phyloP scores from a whole-genome alignment of 352 stramenopile species.

The Saprolegnia parasitica region DNA sequence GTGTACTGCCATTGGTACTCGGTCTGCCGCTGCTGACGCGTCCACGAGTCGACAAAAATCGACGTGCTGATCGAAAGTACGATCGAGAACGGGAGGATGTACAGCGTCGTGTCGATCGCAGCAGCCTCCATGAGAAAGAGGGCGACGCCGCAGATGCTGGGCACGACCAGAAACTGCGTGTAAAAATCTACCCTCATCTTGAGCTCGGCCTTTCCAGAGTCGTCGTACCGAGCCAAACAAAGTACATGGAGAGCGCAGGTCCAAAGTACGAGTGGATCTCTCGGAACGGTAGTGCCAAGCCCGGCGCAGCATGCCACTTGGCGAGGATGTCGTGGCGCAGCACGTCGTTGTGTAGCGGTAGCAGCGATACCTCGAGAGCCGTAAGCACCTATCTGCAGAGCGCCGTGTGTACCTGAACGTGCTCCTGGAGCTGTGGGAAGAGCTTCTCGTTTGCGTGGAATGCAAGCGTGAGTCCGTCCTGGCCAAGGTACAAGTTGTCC shows the following conservation, averaged over 20 bases:
- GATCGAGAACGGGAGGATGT: conserved; percentile 42
- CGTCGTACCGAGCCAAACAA: conserved; percentile 33
- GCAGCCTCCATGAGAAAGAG: conserved; percentile 42
- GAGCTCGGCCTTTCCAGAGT: background rate
- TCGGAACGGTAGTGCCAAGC: conserved; percentile 37
- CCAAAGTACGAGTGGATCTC: conserved; percentile 65
- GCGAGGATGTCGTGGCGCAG: conserved; percentile 41
- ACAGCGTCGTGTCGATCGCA: conserved; percentile 39
- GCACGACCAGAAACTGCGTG: conserved; percentile 63
- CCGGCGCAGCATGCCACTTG: conserved; percentile 40
- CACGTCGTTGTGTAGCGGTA: conserved; percentile 57
- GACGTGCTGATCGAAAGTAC: conserved; percentile 54
- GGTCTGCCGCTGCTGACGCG: conserved; percentile 43
- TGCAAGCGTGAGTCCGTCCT: conserved; percentile 31
- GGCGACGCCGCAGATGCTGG: conserved; percentile 45
- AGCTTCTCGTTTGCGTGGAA: conserved; percentile 43
- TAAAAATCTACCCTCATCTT: conserved; percentile 69
- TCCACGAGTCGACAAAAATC: conserved; percentile 56
- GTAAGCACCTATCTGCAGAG: background rate
- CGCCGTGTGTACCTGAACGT: conserved; percentile 20
- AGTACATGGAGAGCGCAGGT: conserved; percentile 65
- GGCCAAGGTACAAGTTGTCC: conserved; percentile 37
- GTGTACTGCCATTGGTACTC: conserved; percentile 61
- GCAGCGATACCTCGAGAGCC: conserved; percentile 36
- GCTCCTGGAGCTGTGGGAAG: conserved; percentile 36